Base-by-base conservation (phyloP, 148 eudicot species). In the Agrostemma githago region DNA sequence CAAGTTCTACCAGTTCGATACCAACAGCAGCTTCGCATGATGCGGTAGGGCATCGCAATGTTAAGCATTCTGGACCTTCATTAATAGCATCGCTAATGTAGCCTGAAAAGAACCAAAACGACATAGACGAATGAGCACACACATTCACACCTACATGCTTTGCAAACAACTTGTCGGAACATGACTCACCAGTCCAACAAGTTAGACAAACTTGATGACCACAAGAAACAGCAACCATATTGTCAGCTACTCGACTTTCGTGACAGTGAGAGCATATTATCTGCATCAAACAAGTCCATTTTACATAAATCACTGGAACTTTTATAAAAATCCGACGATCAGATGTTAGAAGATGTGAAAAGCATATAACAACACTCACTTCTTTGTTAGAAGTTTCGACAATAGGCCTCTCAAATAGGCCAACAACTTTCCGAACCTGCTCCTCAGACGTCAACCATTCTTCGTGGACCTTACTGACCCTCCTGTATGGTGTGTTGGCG, bases 11-110 rank as follows among this genome's bases (percentile, higher is more conserved):
- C 87, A 90, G 81, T 66, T 84, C 84, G 41, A 76, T 79, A 46
- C 91, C 92, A 70, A 88, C 80, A 70, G 92, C 91, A 66, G 89
- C 89, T 71, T 65, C 78, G 75, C 97, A 89, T 10, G 83, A 80
- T 76, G 85, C 79, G 63, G 81, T 82, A 43, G 91, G 97, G 74
- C 97, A 92, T 73, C 84, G 76, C 80, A 90, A 62, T 77, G 76
- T 80, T 79, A 92, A 86, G 80, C 92, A 88, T 70, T 84, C 88
- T 73, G 90, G 89, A 1, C 91, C 92, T 54, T 78, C 88, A 43
- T 82, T 73, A 65, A 88, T 83, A 43, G 92, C 81, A 37, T 84
- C 79, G 70, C 84, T 81, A 53, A 89, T 83, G 79, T 89, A 89
- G 69, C 67, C 93, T 89, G 79, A 53, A 59, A 53, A 71, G 63